Percentiles rank a stretch among this genome's conserved stretches.
Evolutionary conservation across 768 basidiomycete species (phyloP).

Genomic region (Tylopilus intermedius): DNA sequence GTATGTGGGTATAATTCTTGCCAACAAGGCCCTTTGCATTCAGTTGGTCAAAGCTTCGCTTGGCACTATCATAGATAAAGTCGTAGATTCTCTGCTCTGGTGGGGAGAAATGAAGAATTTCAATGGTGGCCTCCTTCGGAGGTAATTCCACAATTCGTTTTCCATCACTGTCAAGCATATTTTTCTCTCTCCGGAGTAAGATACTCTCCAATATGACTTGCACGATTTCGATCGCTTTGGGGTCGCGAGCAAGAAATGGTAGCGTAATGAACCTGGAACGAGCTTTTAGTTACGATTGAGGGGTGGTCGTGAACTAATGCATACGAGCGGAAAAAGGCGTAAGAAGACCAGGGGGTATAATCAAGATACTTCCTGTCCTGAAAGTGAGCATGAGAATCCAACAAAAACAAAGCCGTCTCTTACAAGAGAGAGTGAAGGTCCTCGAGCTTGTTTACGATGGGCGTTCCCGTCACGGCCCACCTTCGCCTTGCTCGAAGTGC

Average conservation of each 20-base stretch:
- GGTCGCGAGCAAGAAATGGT: slow-evolving; percentile 87
- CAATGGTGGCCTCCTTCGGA: slow-evolving; percentile 70
- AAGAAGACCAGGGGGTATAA: slow-evolving; percentile 77
- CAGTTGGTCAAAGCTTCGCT: slow-evolving; percentile 73
- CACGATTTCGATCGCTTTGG: slow-evolving; percentile 90
- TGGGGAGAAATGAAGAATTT: slow-evolving; percentile 74
- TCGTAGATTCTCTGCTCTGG: slow-evolving; percentile 87
- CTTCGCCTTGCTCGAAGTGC: slow-evolving; percentile 71
- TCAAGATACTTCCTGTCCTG: slow-evolving; percentile 63
- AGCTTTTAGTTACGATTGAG: slow-evolving; percentile 1
- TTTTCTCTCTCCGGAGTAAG: slow-evolving; percentile 86
- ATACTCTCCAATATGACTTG: slow-evolving; percentile 90
- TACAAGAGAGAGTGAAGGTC: slow-evolving; percentile 88
- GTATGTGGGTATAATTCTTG: slow-evolving; percentile 81
- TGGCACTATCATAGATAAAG: slow-evolving; percentile 75
- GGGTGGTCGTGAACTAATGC: slow-evolving; percentile 20
- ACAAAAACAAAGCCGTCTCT: slow-evolving; percentile 39
- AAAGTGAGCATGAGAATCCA: slow-evolving; percentile 19
- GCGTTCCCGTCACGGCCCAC: slow-evolving; percentile 95
- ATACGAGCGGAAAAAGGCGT: slow-evolving; percentile 85
- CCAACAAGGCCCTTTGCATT: slow-evolving; percentile 73
- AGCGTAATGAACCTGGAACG: slow-evolving; percentile 73
- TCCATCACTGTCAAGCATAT: slow-evolving; percentile 82
- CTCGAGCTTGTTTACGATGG: slow-evolving; percentile 90
- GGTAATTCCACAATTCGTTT: slow-evolving; percentile 87